Conservation (phyloP, 2,329 filamentous ascomycete species). For the Diaporthe vaccinii region DNA sequence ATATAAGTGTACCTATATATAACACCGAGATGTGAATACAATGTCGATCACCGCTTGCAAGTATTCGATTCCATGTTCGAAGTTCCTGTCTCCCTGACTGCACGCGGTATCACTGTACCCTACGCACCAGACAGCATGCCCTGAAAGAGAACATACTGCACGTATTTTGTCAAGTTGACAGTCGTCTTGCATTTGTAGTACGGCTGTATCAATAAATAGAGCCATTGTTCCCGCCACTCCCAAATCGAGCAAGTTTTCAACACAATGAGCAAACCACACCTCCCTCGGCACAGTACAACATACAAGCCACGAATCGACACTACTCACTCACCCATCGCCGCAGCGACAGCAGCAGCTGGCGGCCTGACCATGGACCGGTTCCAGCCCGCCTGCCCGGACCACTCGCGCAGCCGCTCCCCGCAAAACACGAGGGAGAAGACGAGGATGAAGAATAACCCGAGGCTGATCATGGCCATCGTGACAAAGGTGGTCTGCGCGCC, state of each 20-base stretch:
- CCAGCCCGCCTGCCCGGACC: neutral
- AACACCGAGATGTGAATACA: neutral
- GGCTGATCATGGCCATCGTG: slow-evolving; percentile 11
- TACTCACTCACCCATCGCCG: neutral
- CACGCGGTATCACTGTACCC: neutral
- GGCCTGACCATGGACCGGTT: slow-evolving; percentile 2
- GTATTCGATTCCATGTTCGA: neutral
- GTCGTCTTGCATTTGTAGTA: neutral
- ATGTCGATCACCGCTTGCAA: neutral
- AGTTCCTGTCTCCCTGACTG: no score
- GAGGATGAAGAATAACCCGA: neutral
- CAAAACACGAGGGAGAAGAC: neutral
- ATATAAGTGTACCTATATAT: neutral
- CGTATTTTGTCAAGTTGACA: neutral
- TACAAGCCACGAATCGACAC: neutral
- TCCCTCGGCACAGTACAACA: neutral
- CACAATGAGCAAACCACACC: neutral
- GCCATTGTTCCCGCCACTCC: neutral
- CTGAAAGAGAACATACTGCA: neutral
- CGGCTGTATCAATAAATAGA: neutral
- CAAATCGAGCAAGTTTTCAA: neutral
- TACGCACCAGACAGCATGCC: neutral
- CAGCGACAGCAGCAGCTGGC: neutral
- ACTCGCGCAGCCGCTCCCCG: neutral
- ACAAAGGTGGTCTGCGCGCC: neutral